Evolutionary conservation across 164 flowering plant species (phyloP), one percentile per base, ranked within the genome.

Genomic region (Piper longum): DNA sequence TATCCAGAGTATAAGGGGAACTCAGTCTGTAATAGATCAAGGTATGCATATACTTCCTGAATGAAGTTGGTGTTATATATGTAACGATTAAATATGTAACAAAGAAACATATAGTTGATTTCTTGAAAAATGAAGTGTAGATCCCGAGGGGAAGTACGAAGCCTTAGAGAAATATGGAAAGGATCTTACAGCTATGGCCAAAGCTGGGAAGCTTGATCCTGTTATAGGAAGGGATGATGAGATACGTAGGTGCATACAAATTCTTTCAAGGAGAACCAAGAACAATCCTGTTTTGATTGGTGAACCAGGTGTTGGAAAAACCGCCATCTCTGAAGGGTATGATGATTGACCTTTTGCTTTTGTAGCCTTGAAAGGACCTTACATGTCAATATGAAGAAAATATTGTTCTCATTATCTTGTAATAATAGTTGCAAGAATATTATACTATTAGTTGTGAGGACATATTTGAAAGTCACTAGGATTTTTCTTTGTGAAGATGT

Each of bases 261-360:
- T 93, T 72, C 92, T 93, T 19, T 88, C 95, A 16, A 82, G 99
- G 78, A 84, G 97, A 80, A 93, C 99, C 41, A 93, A 93, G 77
- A 93, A 93, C 77, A 93, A 93, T 67, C 97, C 97, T 74, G 97
- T 90, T 45, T 79, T 93, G 43, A 93, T 93, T 79, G 99, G 99
- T 72, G 99, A 93, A 72, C 99, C 99, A n/a, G 99, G 99, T 70
- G 99, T 93, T 61, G 99, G 99, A 16, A 93, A 93, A 83, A 90
- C 99, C 74, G 97, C 96, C 63, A 93, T 93, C 43, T 84, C 97
- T 60, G 99, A 93, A 77, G 99, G 97, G 97, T 90, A 78, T 76
- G 85, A 4, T 4, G 16, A 11, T 11, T 6, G 43, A 41, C 3
- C 36, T 17, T n/a, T 17, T 8, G 7, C 16, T 16, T 16, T 36